These are phyloP conservation scores for Sarcomyxa edulis DNA, from an alignment of 768 basidiomycete species.

Conservation along the genomic window DNA sequence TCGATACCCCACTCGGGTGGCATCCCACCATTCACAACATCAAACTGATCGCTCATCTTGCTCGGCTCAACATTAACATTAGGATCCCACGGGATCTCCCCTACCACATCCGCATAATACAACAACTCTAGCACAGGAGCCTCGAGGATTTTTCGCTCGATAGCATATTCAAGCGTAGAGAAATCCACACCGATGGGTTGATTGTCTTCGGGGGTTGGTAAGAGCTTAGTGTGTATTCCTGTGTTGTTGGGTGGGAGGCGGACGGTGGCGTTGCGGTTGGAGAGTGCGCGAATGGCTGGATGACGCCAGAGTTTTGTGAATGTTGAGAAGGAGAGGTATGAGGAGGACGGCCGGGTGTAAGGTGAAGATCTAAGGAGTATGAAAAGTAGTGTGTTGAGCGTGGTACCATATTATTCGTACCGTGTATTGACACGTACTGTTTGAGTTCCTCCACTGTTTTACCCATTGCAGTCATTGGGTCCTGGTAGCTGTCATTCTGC, in stretches of 20 bases:
- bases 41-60: conserved; percentile 39
- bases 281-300: too few species aligned
- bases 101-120: conserved; percentile 85
- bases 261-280: too few species aligned
- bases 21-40: conserved; percentile 83
- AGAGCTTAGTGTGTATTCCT: too few species aligned
- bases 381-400: too few species aligned
- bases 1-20: conserved; percentile 95
- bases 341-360: too few species aligned
- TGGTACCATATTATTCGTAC: too few species aligned
- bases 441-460: conserved; percentile 53
- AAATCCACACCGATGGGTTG: conserved; percentile 54
- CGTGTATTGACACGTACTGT: too few species aligned
- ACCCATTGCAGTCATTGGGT: conserved; percentile 63
- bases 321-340: conserved; percentile 33
- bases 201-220: too few species aligned
- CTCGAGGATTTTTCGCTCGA: conserved; percentile 79
- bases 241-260: too few species aligned
- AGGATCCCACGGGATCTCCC: conserved; percentile 64
- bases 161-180: conserved; percentile 72
- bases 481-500: conserved; percentile 72
- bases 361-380: too few species aligned
- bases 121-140: conserved; percentile 71
- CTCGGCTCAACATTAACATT: conserved; percentile 20
- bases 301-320: conserved; percentile 55